These are phyloP conservation scores for Williopsis jadinii DNA, from an alignment of 1,139 yeast genomes.

Conservation along the genomic window DNA sequence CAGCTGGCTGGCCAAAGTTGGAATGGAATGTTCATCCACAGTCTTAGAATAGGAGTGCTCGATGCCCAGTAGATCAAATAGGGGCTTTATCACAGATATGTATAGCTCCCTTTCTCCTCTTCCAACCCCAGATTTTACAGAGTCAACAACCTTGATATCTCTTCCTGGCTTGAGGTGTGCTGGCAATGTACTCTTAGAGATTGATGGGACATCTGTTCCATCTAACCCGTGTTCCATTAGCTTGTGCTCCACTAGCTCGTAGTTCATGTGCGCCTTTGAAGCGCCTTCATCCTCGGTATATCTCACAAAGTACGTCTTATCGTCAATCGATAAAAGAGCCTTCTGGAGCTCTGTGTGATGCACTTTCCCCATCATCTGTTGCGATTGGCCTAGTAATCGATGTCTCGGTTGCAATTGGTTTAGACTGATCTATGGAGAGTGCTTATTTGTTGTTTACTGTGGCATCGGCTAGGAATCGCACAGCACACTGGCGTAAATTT, in stretches of 20 bases:
- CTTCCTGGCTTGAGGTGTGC: slow-evolving; percentile 2
- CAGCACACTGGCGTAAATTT: too few relatives aligned
- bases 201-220: background rate
- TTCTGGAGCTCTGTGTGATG: too few relatives aligned
- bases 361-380: too few relatives aligned
- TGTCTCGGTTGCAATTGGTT: too few relatives aligned
- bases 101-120: slow-evolving; percentile 38
- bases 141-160: slow-evolving; percentile 36
- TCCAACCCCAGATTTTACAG: slow-evolving; percentile 51
- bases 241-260: background rate
- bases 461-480: too few relatives aligned
- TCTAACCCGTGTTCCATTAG: background rate
- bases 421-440: too few relatives aligned
- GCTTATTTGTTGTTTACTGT: too few relatives aligned
- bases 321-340: too few relatives aligned
- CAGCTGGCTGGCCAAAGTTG: slow-evolving; percentile 29
- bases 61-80: slow-evolving; percentile 33
- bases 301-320: background rate
- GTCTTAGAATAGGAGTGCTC: slow-evolving; percentile 37
- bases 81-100: slow-evolving; percentile 35
- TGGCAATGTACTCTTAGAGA: slow-evolving; percentile 5
- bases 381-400: too few relatives aligned
- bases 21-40: slow-evolving; percentile 27
- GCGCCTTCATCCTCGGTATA: background rate
- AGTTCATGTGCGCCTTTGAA: background rate